Conservation (phyloP, 2,329 filamentous ascomycete species). For the Hypoxylon sp. region DNA sequence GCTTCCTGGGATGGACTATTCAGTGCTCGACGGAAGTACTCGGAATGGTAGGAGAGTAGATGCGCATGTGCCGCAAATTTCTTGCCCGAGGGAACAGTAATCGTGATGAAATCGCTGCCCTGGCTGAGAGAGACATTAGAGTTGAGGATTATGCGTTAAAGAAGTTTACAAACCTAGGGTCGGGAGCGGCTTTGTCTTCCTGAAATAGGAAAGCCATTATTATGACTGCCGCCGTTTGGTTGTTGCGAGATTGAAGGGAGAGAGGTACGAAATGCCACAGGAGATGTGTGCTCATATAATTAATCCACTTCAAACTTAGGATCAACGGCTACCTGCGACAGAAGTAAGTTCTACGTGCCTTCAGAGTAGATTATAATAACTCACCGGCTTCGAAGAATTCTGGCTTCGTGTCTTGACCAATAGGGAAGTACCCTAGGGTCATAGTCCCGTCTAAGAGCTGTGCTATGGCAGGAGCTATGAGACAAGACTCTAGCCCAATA, state of each 20-base stretch:
- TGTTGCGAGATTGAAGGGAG: neutral
- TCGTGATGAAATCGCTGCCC: neutral
- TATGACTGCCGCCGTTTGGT: neutral
- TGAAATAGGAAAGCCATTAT: neutral
- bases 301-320: too few species aligned
- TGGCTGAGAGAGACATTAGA: neutral
- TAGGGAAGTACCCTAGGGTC: too few species aligned
- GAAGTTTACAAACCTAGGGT: constrained; percentile 2
- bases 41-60: constrained; percentile 24
- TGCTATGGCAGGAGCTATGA: too few species aligned
- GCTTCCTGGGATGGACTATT: neutral
- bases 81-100: neutral
- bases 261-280: neutral
- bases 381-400: too few species aligned
- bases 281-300: neutral
- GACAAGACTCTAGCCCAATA: too few species aligned
- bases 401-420: too few species aligned
- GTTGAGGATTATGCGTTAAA: neutral
- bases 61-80: constrained; percentile 16
- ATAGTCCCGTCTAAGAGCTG: too few species aligned
- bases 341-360: too few species aligned
- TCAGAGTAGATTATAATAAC: too few species aligned
- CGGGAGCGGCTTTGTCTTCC: neutral
- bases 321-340: too few species aligned
- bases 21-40: constrained; percentile 26